Conservation (phyloP, 805 yeast species). For the Pichia gijzeniarum region DNA sequence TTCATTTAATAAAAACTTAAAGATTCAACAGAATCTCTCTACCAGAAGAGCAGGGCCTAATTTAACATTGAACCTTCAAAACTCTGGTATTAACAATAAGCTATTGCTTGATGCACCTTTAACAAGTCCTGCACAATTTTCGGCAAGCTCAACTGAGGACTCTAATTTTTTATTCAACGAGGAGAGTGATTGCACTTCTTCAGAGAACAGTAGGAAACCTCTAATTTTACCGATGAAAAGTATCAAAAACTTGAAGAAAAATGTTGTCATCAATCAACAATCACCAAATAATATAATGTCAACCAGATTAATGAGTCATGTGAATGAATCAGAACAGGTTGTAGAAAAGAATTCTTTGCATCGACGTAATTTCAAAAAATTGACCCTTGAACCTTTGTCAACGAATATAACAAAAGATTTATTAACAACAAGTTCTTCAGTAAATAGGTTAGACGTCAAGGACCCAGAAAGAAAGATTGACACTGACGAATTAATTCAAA, state of each 20-base stretch:
- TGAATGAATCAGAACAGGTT: slow-evolving; percentile 7
- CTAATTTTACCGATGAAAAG: neutral
- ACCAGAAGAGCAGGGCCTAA: slow-evolving; percentile 2
- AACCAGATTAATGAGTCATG: neutral
- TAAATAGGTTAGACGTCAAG: slow-evolving; percentile 13
- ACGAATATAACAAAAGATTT: neutral
- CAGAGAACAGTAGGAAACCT: neutral
- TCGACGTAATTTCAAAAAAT: slow-evolving; percentile 53
- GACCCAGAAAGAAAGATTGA: slow-evolving; percentile 29
- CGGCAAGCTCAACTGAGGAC: slow-evolving; percentile 11
- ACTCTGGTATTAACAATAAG: neutral
- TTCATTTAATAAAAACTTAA: neutral
- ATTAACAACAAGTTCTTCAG: neutral
- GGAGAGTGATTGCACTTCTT: neutral
- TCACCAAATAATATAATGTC: slow-evolving; percentile 12
- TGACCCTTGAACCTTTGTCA: slow-evolving; percentile 33
- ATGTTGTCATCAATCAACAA: slow-evolving; percentile 12
- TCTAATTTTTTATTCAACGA: neutral
- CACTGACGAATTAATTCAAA: slow-evolving; percentile 35
- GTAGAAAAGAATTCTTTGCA: slow-evolving; percentile 38
- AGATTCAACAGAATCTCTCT: neutral
- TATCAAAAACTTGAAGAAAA: neutral
- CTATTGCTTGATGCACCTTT: neutral
- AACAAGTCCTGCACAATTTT: slow-evolving; percentile 7
- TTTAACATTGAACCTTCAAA: slow-evolving; percentile 3